These are phyloP conservation scores for Cucurbita argyrosperma DNA, from an alignment of 306 rosid genomes.

Conservation along the genomic window DNA sequence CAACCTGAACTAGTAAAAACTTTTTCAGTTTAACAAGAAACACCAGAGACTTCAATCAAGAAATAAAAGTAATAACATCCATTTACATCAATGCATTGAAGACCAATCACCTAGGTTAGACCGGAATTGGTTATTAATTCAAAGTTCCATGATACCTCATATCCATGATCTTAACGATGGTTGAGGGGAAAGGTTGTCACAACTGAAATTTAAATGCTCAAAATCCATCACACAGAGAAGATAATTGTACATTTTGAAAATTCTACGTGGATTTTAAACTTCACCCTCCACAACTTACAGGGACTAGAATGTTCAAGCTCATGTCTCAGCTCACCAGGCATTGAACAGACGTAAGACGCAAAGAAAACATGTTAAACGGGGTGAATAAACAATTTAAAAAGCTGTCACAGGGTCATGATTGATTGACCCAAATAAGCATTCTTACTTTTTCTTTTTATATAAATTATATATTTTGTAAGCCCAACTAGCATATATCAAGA, in stretches of 20 bases:
- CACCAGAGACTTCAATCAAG: background rate
- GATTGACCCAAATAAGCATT: background rate
- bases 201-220: background rate
- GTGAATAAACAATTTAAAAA: background rate
- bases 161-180: background rate
- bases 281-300: background rate
- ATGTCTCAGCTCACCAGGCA: background rate
- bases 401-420: background rate
- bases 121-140: background rate
- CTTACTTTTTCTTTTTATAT: background rate
- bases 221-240: background rate
- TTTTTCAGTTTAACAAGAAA: background rate
- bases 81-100: background rate
- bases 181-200: background rate
- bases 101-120: background rate
- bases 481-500: background rate
- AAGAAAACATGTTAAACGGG: background rate
- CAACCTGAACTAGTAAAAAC: background rate
- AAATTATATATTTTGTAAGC: background rate
- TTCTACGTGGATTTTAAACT: background rate
- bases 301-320: background rate
- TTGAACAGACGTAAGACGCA: background rate
- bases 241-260: background rate
- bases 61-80: background rate
- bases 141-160: background rate